Percentiles rank a stretch among this genome's conserved stretches.
Evolutionary conservation across 2,329 filamentous ascomycete species (phyloP).

Genomic region (Chlorencoelia australis): DNA sequence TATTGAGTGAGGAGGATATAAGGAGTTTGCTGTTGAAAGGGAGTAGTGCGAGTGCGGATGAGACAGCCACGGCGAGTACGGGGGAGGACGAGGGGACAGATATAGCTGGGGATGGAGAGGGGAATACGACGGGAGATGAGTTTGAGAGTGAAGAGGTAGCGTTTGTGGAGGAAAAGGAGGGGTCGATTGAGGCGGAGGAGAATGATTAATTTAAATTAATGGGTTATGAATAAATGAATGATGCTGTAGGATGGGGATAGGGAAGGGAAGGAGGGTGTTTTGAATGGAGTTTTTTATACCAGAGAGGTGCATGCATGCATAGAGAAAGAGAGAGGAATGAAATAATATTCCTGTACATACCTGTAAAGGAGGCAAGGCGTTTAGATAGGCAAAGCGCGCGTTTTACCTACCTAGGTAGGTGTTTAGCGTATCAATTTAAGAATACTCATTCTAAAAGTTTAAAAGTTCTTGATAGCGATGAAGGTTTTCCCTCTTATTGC

Average conservation of each 20-base stretch:
- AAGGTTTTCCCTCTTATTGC: too few species aligned
- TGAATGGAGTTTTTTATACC: too few species aligned
- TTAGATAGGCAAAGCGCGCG: too few species aligned
- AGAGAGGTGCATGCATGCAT: too few species aligned
- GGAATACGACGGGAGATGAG: constrained; percentile 15
- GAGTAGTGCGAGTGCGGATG: constrained; percentile 18
- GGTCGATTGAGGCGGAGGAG: constrained; percentile 3
- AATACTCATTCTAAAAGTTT: too few species aligned
- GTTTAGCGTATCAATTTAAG: too few species aligned
- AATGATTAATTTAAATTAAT: not conserved
- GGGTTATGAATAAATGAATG: not conserved
- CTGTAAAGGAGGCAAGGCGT: too few species aligned
- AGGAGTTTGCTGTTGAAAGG: constrained; percentile 34
- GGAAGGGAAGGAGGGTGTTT: too few species aligned
- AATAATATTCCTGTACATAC: too few species aligned
- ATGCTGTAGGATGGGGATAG: not conserved
- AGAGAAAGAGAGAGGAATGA: too few species aligned
- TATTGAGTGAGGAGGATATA: constrained; percentile 51
- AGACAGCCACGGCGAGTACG: constrained; percentile 27
- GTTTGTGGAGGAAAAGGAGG: constrained; percentile 2
- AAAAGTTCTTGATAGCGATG: too few species aligned
- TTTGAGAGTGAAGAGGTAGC: constrained; percentile 9
- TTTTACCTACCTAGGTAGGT: too few species aligned
- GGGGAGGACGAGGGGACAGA: constrained; percentile 24
- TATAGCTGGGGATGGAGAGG: constrained; percentile 19